Evolutionary conservation across 495 filamentous ascomycete genomes (phyloP).

Genomic region (Penicillium pulvis): DNA sequence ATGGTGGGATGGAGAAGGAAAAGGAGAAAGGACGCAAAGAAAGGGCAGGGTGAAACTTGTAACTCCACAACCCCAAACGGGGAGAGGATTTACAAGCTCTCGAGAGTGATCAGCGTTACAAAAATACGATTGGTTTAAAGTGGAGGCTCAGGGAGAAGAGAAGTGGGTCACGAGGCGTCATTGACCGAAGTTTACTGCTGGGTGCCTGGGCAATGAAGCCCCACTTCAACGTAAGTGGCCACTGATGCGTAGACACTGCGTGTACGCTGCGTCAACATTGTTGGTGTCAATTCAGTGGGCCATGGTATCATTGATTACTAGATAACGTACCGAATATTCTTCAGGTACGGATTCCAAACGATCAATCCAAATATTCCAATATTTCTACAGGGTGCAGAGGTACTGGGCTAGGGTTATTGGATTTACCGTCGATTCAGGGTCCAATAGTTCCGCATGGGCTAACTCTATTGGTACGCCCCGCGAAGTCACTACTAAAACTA

Average conservation of each 20-base stretch:
- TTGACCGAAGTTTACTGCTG: background rate
- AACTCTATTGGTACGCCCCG: background rate
- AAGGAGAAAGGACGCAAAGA: constrained; percentile 3
- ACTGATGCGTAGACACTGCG: background rate
- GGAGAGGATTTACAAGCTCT: constrained; percentile 7
- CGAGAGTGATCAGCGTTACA: background rate
- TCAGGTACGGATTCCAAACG: background rate
- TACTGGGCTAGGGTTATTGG: too few relatives aligned
- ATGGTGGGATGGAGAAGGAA: constrained; percentile 1
- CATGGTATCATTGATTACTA: background rate
- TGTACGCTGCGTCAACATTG: background rate
- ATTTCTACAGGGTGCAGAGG: background rate
- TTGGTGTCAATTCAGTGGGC: background rate
- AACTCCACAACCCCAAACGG: constrained; percentile 2
- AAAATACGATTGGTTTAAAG: constrained; percentile 1
- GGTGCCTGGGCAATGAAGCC: constrained; percentile 4
- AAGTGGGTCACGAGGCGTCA: background rate
- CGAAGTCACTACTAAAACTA: background rate
- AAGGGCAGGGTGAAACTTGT: constrained; percentile 11
- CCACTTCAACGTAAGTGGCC: constrained; percentile 1
- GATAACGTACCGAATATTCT: too few relatives aligned
- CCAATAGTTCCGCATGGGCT: background rate
- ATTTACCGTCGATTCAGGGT: background rate
- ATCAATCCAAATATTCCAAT: background rate
- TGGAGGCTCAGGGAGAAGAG: constrained; percentile 3